A percentile compares a stretch with the other conserved stretches of the same genome.
Conservation (phyloP, 1,284 basidiomycete species). For the Porodaedalea pini region DNA sequence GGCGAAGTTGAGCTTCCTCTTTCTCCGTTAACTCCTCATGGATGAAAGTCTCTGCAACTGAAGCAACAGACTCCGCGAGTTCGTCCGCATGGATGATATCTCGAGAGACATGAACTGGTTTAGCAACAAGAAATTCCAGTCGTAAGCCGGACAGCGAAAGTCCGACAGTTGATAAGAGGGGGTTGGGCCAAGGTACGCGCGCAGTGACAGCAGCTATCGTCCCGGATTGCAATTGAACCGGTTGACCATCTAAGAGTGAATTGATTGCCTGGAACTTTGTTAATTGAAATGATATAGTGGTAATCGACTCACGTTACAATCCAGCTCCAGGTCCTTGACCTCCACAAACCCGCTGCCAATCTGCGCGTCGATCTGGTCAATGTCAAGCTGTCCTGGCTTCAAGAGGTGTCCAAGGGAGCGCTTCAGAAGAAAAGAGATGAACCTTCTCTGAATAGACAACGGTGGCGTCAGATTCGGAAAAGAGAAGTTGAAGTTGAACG, state of each 20-base stretch:
- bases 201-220: constrained; percentile 71
- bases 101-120: constrained; percentile 26
- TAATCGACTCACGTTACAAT: constrained; percentile 58
- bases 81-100: constrained; percentile 34
- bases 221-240: constrained; percentile 69
- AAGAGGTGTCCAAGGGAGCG: constrained; percentile 82
- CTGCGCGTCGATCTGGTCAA: constrained; percentile 86
- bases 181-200: constrained; percentile 74
- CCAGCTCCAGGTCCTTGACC: constrained; percentile 78
- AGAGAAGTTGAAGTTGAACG: constrained; percentile 15
- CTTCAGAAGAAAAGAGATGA: constrained; percentile 87
- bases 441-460: constrained; percentile 80
- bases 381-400: constrained; percentile 84
- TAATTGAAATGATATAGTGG: not conserved
- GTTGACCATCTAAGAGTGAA: constrained; percentile 61
- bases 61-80: constrained; percentile 73
- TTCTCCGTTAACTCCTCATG: constrained; percentile 72
- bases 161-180: constrained; percentile 66
- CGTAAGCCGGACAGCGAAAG: constrained; percentile 61
- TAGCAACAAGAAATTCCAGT: constrained; percentile 54
- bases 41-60: constrained; percentile 80
- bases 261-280: constrained; percentile 69
- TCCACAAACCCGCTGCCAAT: constrained; percentile 87
- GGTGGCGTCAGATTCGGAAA: constrained; percentile 62
- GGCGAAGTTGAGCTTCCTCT: constrained; percentile 71